Base-by-base conservation (phyloP, 139 green algal species). In the Chlamydomonas asymmetrica region DNA sequence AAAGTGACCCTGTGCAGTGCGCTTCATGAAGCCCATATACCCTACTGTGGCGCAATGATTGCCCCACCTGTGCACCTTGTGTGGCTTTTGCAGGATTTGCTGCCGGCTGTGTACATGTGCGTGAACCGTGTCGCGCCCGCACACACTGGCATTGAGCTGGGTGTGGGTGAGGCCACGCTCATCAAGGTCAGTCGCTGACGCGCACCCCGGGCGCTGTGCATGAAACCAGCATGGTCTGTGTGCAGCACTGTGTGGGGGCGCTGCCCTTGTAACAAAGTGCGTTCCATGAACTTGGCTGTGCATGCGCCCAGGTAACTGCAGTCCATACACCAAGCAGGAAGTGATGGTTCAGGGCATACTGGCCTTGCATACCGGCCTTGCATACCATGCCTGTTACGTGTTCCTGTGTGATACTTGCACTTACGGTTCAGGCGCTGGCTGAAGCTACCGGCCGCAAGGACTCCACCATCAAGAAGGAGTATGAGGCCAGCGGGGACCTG, bases 101-200 rank as follows among this genome's bases (percentile, higher is more conserved):
- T 98, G 65, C 85, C 92, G 5, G 78, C 87, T 20, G 88, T 97
- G 16, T 98, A 98, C 88, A 84, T 99, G n/a, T 95, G 90, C 76
- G 89, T 85, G 48, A 98, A 98, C 84, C 76, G 80, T 10, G 90
- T 99, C 67, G 93, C 90, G 23, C 93, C 96, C 0, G 80, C 93
- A 1, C 94, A 99, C 81, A 84, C 88, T 45, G 96, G 94, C 20
- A 70, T 98, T 27, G 96, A 99, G 89, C 91, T 99, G 57, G 95
- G 95, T 41, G 91, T 99, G 10, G 96, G 96, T 1, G 96, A 99
- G 29, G 80, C 91, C 32, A 97, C 90, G 10, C 85, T 99, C 6
- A 91, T 98, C 63, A 97, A 97, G 82, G 90, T 88, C 25, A 16
- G 70, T 27, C 23, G 61, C 32, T 57, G 49, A 22, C 49, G 18